Evolutionary conservation across 1,139 yeast genomes (phyloP), one percentile per base, ranked within the genome.

Genomic region (Yamadazyma jaroonii): DNA sequence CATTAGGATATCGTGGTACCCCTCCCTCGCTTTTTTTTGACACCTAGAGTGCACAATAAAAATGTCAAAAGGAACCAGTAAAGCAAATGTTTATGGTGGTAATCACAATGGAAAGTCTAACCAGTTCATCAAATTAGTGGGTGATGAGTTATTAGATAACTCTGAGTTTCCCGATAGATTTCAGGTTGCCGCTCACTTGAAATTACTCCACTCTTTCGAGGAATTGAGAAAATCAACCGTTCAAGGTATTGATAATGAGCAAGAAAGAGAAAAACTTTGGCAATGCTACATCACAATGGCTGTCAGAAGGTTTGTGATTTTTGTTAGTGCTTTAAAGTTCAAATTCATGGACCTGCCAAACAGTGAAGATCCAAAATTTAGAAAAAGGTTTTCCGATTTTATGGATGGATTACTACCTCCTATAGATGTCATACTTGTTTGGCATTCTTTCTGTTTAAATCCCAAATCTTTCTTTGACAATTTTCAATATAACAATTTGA

Each of bases 371-470:
- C 9, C 13, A 3, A 9, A 4, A 25, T n/a, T 12, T 14, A 15
- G 15, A 11, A 23, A 15, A 21, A 14, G 6, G 6, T 27, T 34
- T n/a, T 11, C 22, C 9, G n/a, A 6, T 3, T 34, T 17, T 10
- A 29, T 30, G 31, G 26, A 30, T 3, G 12, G 15, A 14, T 12
- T 35, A 3, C 7, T 35, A 3, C 38, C 38, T 7, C 38, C 38
- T 11, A 8, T 35, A 40, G 73, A 67, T 41, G 59, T 68, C 9
- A 37, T 68, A 6, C 53, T 68, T 60, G 67, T 67, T 1, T 68
- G 73, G 74, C 72, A 68, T 47, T 43, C 54, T 29, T 53, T 53
- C 37, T 31, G 45, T 21, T 34, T 47, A 21, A 46, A 46, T 33
- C 52, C 57, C 5, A 48, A 48, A 25, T 44, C 59, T 0, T 59